phyloP scores from a whole-genome alignment of 1,139 yeast species.

The Saccharomyces pastorianus region DNA sequence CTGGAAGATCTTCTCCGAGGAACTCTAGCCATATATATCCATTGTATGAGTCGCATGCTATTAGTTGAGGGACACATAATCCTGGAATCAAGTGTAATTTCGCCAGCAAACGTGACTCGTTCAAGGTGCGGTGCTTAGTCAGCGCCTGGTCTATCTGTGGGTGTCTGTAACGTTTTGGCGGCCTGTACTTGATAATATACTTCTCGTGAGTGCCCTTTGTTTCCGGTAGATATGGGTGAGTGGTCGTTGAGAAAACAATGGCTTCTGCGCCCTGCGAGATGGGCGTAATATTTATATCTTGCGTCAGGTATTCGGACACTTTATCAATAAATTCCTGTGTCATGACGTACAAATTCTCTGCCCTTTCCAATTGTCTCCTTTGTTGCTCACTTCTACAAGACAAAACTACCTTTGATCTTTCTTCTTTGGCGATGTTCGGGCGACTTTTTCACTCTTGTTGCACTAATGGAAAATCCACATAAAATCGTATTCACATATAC shows the following conservation, averaged over 20 bases:
- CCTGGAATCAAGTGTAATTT: slow-evolving; percentile 46
- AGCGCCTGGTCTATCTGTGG: slow-evolving; percentile 68
- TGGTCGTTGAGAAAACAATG: slow-evolving; percentile 53
- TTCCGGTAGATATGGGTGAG: slow-evolving; percentile 58
- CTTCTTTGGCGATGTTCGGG: not conserved
- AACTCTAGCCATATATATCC: slow-evolving; percentile 72
- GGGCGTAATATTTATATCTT: slow-evolving; percentile 43
- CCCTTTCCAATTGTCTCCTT: not conserved
- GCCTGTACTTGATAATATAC: slow-evolving; percentile 76
- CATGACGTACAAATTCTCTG: slow-evolving; percentile 19
- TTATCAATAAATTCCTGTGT: slow-evolving; percentile 32
- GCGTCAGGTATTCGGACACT: slow-evolving; percentile 38
- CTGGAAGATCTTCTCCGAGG: slow-evolving; percentile 31
- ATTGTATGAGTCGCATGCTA: slow-evolving; percentile 63
- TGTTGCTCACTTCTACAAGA: not conserved
- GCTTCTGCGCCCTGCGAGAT: slow-evolving; percentile 97
- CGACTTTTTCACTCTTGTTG: not conserved
- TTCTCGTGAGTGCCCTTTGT: slow-evolving; percentile 14
- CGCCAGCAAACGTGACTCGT: slow-evolving; percentile 74
- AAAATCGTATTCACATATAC: not conserved
- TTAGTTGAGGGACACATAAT: slow-evolving; percentile 58
- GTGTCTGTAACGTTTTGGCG: slow-evolving; percentile 83
- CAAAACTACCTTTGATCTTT: not conserved
- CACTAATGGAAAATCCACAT: not conserved
- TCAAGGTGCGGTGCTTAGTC: slow-evolving; percentile 71